Evolutionary conservation across 768 basidiomycete genomes (phyloP).

Genomic region (Mycena crocata): DNA sequence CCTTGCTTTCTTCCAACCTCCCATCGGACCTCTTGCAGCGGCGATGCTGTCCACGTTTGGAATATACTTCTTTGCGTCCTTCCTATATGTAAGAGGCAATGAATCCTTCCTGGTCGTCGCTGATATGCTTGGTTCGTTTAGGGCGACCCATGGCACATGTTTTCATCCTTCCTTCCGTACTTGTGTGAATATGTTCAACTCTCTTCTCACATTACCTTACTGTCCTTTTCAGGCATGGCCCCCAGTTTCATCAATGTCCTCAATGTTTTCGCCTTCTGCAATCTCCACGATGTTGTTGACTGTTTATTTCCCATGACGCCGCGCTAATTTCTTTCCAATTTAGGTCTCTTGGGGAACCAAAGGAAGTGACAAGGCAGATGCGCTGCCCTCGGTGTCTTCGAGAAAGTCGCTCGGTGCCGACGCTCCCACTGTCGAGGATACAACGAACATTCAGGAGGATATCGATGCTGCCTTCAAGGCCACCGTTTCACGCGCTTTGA

Average conservation of each 20-base stretch:
- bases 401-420: slow-evolving; percentile 80
- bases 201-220: background rate
- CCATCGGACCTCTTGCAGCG: slow-evolving; percentile 83
- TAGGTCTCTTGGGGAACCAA: slow-evolving; percentile 95
- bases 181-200: slow-evolving; percentile 43
- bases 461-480: slow-evolving; percentile 93
- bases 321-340: background rate
- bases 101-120: background rate
- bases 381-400: slow-evolving; percentile 89
- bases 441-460: slow-evolving; percentile 85
- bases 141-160: slow-evolving; percentile 98
- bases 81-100: slow-evolving; percentile 40
- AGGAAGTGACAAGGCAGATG: slow-evolving; percentile 93
- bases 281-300: slow-evolving; percentile 76
- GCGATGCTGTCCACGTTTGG: slow-evolving; percentile 92
- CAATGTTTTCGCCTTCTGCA: slow-evolving; percentile 97
- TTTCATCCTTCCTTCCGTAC: slow-evolving; percentile 93
- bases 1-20: slow-evolving; percentile 72
- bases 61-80: slow-evolving; percentile 86
- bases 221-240: slow-evolving; percentile 59
- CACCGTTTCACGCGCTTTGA: slow-evolving; percentile 88
- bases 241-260: slow-evolving; percentile 94
- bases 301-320: background rate
- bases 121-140: slow-evolving; percentile 39
- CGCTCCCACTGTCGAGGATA: slow-evolving; percentile 86